Percentiles rank a stretch among this genome's conserved stretches.
Evolutionary conservation across 768 basidiomycete genomes (phyloP).

Genomic region (Psilocybe tampanensis): DNA sequence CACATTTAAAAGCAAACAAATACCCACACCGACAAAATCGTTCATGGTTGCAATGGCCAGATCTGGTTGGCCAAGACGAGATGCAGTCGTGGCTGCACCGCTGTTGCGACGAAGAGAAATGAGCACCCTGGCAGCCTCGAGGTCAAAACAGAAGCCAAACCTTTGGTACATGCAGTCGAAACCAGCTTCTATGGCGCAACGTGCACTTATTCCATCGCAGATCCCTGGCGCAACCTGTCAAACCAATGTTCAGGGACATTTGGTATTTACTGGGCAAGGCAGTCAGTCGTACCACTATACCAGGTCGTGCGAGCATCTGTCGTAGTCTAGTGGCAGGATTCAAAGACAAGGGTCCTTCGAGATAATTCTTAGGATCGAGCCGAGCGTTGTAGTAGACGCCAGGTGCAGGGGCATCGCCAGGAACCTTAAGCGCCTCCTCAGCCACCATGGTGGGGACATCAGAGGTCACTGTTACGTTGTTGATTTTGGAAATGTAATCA

Average conservation of each 20-base stretch:
- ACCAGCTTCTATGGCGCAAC: conserved; percentile 79
- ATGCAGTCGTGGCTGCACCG: conserved; percentile 81
- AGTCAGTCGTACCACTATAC: conserved; percentile 62
- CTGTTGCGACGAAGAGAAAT: conserved; percentile 29
- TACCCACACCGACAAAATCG: conserved; percentile 67
- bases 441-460: neutral
- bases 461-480: conserved; percentile 5
- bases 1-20: neutral
- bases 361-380: conserved; percentile 67
- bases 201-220: conserved; percentile 79
- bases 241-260: neutral
- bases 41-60: conserved; percentile 78
- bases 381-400: conserved; percentile 64
- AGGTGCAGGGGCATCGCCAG: neutral
- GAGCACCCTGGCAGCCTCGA: too few relatives aligned
- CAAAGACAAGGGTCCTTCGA: conserved; percentile 67
- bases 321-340: conserved; percentile 77
- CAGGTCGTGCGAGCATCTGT: conserved; percentile 69
- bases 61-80: conserved; percentile 77
- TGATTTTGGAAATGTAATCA: conserved; percentile 23
- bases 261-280: neutral
- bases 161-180: conserved; percentile 81
- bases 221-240: conserved; percentile 73
- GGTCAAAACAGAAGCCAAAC: conserved; percentile 28
- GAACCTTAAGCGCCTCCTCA: neutral